Conservation (phyloP, 2,329 filamentous ascomycete genomes). For the Dendrostoma leiphaemia region DNA sequence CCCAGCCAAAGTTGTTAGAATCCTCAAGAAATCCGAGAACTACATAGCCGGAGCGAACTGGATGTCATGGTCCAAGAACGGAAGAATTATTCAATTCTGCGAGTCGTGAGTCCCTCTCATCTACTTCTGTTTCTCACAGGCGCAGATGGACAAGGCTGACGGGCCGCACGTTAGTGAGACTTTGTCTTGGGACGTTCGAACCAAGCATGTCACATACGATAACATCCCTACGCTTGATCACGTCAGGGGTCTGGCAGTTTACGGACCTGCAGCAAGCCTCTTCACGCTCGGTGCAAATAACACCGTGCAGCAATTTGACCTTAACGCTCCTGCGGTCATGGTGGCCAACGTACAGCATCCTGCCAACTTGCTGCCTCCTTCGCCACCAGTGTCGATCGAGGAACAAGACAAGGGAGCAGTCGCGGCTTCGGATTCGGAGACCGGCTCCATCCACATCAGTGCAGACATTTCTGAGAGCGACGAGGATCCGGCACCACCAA, state of each 20-base stretch:
- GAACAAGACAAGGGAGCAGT: constrained; percentile 59
- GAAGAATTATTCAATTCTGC: constrained; percentile 87
- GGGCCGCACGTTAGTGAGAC: constrained; percentile 65
- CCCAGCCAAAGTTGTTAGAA: constrained; percentile 82
- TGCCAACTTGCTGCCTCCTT: constrained; percentile 74
- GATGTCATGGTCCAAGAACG: constrained; percentile 99
- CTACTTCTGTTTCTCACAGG: not conserved
- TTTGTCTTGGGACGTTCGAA: constrained; percentile 93
- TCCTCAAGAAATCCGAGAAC: constrained; percentile 77
- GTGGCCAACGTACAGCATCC: constrained; percentile 86
- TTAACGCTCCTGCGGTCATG: constrained; percentile 78
- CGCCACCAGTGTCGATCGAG: constrained; percentile 77
- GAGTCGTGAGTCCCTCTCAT: constrained; percentile 67
- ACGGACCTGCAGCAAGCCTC: constrained; percentile 84
- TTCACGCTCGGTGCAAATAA: constrained; percentile 89
- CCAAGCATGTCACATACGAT: constrained; percentile 94
- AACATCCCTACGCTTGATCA: constrained; percentile 80
- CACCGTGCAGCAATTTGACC: constrained; percentile 91
- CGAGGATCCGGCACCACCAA: constrained; percentile 72
- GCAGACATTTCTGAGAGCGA: constrained; percentile 69
- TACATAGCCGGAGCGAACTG: constrained; percentile 78
- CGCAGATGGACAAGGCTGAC: constrained; percentile 27
- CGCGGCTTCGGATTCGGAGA: constrained; percentile 53
- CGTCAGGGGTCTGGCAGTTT: constrained; percentile 79
- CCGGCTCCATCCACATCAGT: constrained; percentile 54